Conservation (phyloP, 345 rosid species). For the Aquilaria sinensis region DNA sequence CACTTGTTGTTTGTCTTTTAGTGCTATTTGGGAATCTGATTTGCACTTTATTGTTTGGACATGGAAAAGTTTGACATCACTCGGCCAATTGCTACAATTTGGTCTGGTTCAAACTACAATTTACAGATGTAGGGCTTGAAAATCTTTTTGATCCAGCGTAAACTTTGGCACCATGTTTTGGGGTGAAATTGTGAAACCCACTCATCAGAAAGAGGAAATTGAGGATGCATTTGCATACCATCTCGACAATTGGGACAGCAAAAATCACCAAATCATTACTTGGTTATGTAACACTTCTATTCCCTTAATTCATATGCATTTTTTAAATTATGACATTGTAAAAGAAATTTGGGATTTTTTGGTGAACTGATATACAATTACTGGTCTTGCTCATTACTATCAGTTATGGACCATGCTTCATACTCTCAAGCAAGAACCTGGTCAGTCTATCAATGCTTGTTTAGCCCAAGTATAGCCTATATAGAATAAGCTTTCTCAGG, state of each 20-base stretch:
- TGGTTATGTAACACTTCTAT: neutral
- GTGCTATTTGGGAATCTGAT: too few relatives aligned
- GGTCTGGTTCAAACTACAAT: too few relatives aligned
- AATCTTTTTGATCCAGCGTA: too few relatives aligned
- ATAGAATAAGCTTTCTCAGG: constrained; percentile 1
- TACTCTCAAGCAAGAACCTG: neutral
- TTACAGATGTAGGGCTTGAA: too few relatives aligned
- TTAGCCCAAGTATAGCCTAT: constrained; percentile 6
- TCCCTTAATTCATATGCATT: neutral
- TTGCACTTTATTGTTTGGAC: too few relatives aligned
- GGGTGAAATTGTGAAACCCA: too few relatives aligned
- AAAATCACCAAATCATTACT: constrained; percentile 3
- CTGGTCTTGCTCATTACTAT: neutral
- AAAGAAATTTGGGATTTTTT: constrained; percentile 6
- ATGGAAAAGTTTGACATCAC: too few relatives aligned
- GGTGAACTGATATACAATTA: neutral
- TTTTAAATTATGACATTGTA: neutral
- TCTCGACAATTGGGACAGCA: neutral
- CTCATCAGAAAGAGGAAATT: too few relatives aligned
- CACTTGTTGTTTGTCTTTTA: too few relatives aligned
- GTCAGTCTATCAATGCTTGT: constrained; percentile 10
- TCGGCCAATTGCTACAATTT: too few relatives aligned
- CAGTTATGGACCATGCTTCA: neutral
- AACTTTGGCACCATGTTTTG: too few relatives aligned
- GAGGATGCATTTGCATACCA: neutral